Evolutionary conservation across 805 yeast genomes (phyloP), one percentile per base, ranked within the genome.

Genomic region (Teunomyces panamensis): DNA sequence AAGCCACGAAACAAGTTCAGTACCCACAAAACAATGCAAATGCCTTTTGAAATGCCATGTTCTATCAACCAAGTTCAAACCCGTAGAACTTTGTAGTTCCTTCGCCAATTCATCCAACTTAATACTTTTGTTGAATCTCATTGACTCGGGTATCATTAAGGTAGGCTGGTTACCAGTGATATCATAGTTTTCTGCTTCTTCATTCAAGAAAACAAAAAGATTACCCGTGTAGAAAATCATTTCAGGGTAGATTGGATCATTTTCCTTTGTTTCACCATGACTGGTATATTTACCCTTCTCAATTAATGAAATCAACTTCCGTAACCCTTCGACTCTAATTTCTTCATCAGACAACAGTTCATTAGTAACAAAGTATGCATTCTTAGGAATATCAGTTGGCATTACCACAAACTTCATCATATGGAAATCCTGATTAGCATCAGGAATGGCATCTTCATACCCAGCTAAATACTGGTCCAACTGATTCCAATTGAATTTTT

Each of bases 391-490:
- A n/a, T 80, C 86, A 0, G 89, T 70, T 0, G 97, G 97, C 44
- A 91, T 69, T 2, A 94, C 75, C 3, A 90, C 97, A 67, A 90
- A 89, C 59, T 95, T 85, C 62, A 91, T 79, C 54, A 86, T 75
- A 60, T 82, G 86, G 54, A 77, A 72, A 30, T 77, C 75, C 48
- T 76, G 77, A 49, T 75, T 73, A 9, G 75, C 77, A 13, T 75
- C 80, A 9, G 82, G 81, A 47, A 81, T 68, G 1, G 81, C 79
- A 54, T 89, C 96, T 27, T 85, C 90, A 61, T 85, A 87, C 0
- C 99, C 99, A 0, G 97, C 96, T n/a, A 91, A 64, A 20, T 80
- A 79, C 59, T 89, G 97, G 68, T 94, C 99, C 55, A 91, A 75
- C 52, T 84, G 86, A 56, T 91, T 91, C 99, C 99, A 94, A 52